Evolutionary conservation across 441 rosid species (phyloP), one percentile per base, ranked within the genome.

Genomic region (Viola pubescens): DNA sequence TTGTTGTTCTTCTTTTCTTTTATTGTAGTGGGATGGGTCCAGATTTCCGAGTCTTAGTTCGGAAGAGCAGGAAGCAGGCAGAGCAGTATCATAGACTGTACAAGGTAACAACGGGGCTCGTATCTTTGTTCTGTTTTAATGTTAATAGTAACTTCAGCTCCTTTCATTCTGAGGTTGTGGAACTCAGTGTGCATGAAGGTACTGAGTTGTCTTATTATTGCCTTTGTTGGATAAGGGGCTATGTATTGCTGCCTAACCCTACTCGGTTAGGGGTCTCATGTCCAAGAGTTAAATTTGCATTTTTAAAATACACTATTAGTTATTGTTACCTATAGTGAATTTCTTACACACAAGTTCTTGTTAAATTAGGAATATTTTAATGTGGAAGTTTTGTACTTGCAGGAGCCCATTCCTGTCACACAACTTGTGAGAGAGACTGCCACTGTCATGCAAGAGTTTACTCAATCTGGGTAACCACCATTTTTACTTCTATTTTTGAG

Each of bases 61-160:
- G 95, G 65, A 94, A 94, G 79, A 94, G 99, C 67, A 82, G 97
- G 88, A 94, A 94, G 81, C 99, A 90, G 65, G 95, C 97, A 3
- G 97, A 88, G 69, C 97, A 94, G 62, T 94, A 94, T 65, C 89
- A 83, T 67, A 75, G 87, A n/a, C 71, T 94, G 66, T 94, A 94
- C 73, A 88, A 91, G 81, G 97, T 88, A 83, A 59, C 5, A 0
- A 26, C 26, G 11, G 13, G 34, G 7, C 6, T 48, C 48, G 13
- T 11, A 11, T 6, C 3, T 49, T 11, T 58, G 7, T 56, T 42
- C 11, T 48, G 37, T 47, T 39, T 34, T 3, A 39, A 4, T 0
- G 41, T 46, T 37, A 0, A 2, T 44, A 13, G 51, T 50, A 10
- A 26, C 5, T 3, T 56, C 16, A n/a, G 48, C 6, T 11, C 34